Percentiles rank a stretch among this genome's conserved stretches.
Conservation (phyloP, 2,329 filamentous ascomycete species). For the Trichoderma sp. region DNA sequence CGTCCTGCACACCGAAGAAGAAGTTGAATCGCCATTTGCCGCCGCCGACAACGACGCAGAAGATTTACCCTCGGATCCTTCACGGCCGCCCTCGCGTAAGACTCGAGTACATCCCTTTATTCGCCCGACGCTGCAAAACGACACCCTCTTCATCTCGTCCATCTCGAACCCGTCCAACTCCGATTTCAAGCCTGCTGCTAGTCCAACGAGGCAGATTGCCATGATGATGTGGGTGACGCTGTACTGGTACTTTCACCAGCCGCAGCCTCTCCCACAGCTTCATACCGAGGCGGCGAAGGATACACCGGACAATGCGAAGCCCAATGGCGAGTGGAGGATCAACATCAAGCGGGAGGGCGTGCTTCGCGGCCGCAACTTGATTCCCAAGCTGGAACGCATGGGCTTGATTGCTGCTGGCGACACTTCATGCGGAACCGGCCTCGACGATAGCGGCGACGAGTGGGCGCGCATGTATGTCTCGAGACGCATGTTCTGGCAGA, state of each 20-base stretch:
- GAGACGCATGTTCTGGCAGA: conserved; percentile 84
- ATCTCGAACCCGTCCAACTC: conserved; percentile 78
- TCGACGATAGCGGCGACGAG: conserved; percentile 60
- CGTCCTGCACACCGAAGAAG: conserved; percentile 69
- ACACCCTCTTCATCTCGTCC: conserved; percentile 87
- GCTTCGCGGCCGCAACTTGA: conserved; percentile 75
- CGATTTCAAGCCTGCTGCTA: conserved; percentile 77
- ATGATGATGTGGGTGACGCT: conserved; percentile 96
- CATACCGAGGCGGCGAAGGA: conserved; percentile 60
- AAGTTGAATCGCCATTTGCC: conserved; percentile 19
- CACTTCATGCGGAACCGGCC: conserved; percentile 66
- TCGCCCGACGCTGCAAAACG: conserved; percentile 71
- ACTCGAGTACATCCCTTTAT: conserved; percentile 50
- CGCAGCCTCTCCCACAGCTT: conserved; percentile 64
- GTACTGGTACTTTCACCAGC: conserved; percentile 97
- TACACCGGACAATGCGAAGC: conserved; percentile 68
- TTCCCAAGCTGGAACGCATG: conserved; percentile 93
- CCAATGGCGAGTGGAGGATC: conserved; percentile 83
- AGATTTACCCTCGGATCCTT: neutral
- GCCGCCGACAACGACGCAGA: conserved; percentile 32
- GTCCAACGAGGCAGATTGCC: conserved; percentile 83
- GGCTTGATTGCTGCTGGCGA: conserved; percentile 76
- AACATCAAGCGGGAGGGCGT: conserved; percentile 85
- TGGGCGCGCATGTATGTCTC: conserved; percentile 84
- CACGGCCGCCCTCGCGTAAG: conserved; percentile 1